A percentile compares a stretch with the other conserved stretches of the same genome.
Evolutionary conservation across 225 moss, liverwort and hornwort genomes (phyloP).

Genomic region (Bryum argenteum): DNA sequence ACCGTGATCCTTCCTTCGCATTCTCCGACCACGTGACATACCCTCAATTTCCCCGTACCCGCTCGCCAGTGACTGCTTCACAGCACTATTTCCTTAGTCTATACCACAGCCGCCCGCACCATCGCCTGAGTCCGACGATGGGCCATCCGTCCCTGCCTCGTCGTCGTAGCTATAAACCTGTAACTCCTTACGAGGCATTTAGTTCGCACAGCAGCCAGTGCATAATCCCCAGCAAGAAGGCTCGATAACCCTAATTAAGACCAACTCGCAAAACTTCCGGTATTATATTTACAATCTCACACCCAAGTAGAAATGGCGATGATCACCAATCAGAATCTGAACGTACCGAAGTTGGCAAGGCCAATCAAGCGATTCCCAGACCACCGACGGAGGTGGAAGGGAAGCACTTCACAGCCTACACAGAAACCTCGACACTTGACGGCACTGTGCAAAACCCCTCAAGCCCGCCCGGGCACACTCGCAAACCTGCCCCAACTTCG

Average conservation of each 20-base stretch:
- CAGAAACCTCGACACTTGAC: slow-evolving; percentile 7
- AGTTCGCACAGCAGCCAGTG: slow-evolving; percentile 7
- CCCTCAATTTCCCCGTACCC: slow-evolving; percentile 22
- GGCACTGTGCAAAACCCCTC: neutral
- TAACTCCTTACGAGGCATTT: slow-evolving; percentile 6
- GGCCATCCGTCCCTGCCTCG: neutral
- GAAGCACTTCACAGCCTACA: neutral
- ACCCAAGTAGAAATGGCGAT: neutral
- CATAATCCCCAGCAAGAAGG: slow-evolving; percentile 4
- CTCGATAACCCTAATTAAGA: slow-evolving; percentile 29
- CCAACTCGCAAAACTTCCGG: slow-evolving; percentile 2
- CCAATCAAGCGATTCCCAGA: slow-evolving; percentile 12
- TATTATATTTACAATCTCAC: neutral
- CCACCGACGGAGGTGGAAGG: slow-evolving; percentile 31
- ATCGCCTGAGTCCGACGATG: slow-evolving; percentile 7
- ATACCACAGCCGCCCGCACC: slow-evolving; percentile 18
- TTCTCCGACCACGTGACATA: slow-evolving; percentile 25
- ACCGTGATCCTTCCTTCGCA: slow-evolving; percentile 8
- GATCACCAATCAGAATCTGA: neutral
- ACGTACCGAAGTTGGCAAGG: neutral
- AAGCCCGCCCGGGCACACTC: slow-evolving; percentile 1
- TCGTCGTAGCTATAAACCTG: neutral
- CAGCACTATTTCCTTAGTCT: neutral
- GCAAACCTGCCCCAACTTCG: neutral
- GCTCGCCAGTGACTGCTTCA: neutral